phyloP scores from a whole-genome alignment of 768 basidiomycete genomes.

The Lactarius hatsudake region DNA sequence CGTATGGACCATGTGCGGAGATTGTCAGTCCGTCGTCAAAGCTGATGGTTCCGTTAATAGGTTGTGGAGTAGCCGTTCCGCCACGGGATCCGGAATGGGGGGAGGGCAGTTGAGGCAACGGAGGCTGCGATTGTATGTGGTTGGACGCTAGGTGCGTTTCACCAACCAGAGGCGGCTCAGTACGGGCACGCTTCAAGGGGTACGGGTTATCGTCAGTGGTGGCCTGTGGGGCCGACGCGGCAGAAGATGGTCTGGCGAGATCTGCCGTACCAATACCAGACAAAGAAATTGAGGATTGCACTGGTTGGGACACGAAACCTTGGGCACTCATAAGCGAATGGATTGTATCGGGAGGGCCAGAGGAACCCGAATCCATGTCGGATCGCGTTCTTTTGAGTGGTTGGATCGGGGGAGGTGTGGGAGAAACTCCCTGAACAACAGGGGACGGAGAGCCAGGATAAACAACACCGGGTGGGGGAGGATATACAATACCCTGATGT shows the following conservation, averaged over 20 bases:
- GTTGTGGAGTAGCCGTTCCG: slow-evolving; percentile 24
- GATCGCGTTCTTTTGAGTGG: slow-evolving; percentile 62
- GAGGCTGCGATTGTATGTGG: slow-evolving; percentile 28
- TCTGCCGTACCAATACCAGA: slow-evolving; percentile 48
- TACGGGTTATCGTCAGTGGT: slow-evolving; percentile 65
- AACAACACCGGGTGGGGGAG: slow-evolving; percentile 50
- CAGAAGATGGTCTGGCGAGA: slow-evolving; percentile 51
- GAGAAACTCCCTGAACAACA: slow-evolving; percentile 31
- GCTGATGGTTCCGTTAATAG: slow-evolving; percentile 21
- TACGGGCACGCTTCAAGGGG: slow-evolving; percentile 69
- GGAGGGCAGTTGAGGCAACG: slow-evolving; percentile 30
- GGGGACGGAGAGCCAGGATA: slow-evolving; percentile 52
- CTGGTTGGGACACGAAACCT: slow-evolving; percentile 17
- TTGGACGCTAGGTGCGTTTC: slow-evolving; percentile 11
- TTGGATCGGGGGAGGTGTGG: slow-evolving; percentile 37
- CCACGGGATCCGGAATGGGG: slow-evolving; percentile 34
- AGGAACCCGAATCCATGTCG: slow-evolving; percentile 58
- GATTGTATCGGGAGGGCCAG: slow-evolving; percentile 20
- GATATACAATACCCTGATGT: slow-evolving; percentile 46
- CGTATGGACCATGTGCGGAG: slow-evolving; percentile 43
- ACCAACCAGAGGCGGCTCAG: slow-evolving; percentile 39
- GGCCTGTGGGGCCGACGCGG: slow-evolving; percentile 38
- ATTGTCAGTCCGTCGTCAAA: slow-evolving; percentile 39
- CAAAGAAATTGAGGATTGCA: slow-evolving; percentile 35
- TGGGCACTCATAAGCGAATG: slow-evolving; percentile 29